Evolutionary conservation across 306 rosid species (phyloP), one percentile per base, ranked within the genome.

Genomic region (Rosa lucieae): DNA sequence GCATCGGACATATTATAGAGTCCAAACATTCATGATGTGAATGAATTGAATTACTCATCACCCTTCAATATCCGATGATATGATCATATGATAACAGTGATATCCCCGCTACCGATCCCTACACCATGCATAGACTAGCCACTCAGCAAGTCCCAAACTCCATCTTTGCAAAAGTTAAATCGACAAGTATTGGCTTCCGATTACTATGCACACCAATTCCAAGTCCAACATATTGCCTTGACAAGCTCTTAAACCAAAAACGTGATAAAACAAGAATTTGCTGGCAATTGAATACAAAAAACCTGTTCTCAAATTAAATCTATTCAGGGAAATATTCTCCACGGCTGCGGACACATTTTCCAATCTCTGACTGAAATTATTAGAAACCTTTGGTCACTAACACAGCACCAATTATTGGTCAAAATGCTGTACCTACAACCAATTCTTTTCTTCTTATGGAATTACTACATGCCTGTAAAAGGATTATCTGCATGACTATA

Each of bases 341-440:
- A 29, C 72, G 26, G 84, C 65, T 48, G 84, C 80, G 77, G 79
- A 82, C 78, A 68, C 82, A 83, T 49, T 56, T 81, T 73, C 77
- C 47, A 76, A 58, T 77, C 80, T 73, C 72, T 39, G 82, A 74
- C 75, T 68, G 75, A 56, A 39, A 82, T 82, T 78, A 82, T 82
- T 78, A 37, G 81, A 82, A 39, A 69, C 74, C 73, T 72, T 11
- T 74, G 80, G 59, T 81, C 74, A 29, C 49, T 44, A 80, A 69
- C 49, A 75, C 72, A 70, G 70, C 80, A 78, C 84, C 81, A 82
- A 82, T 85, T 82, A 81, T 81, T 75, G 37, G 74, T 77, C 49
- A 53, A 83, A 67, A 75, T 80, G 52, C 67, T 35, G 82, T 40
- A 77, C 80, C 85, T 72, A 81, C 40, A 82, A 82, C 1, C 81